These are phyloP conservation scores for Hyaloscypha finlandica DNA, from an alignment of 495 filamentous ascomycete species.

Conservation along the genomic window DNA sequence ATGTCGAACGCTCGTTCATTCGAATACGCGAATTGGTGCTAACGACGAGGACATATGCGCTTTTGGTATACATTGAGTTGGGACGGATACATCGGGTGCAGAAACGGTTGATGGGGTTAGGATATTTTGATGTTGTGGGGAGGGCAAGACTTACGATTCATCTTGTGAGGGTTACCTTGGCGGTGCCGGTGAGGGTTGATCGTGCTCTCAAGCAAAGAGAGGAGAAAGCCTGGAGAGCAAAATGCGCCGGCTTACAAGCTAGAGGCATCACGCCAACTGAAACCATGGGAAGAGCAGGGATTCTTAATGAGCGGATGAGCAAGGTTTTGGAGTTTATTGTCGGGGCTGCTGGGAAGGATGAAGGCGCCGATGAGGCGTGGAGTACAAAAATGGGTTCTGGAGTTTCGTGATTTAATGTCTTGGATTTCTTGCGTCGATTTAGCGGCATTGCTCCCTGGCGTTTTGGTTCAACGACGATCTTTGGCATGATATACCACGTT, in stretches of 20 bases:
- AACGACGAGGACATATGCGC: slow-evolving; percentile 43
- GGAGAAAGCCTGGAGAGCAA: slow-evolving; percentile 43
- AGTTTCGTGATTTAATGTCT: neutral
- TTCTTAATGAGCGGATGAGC: slow-evolving; percentile 40
- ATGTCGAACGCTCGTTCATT: slow-evolving; percentile 40
- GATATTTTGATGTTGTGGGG: slow-evolving; percentile 44
- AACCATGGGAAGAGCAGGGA: slow-evolving; percentile 33
- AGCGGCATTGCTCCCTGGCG: slow-evolving; percentile 2
- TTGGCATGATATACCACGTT: neutral
- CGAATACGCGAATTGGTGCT: slow-evolving; percentile 41
- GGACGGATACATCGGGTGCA: slow-evolving; percentile 44
- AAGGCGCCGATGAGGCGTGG: slow-evolving; percentile 38
- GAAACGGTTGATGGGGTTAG: slow-evolving; percentile 39
- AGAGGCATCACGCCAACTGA: slow-evolving; percentile 28
- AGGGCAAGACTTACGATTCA: slow-evolving; percentile 41
- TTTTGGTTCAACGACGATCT: neutral
- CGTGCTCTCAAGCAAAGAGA: slow-evolving; percentile 41
- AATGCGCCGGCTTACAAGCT: slow-evolving; percentile 40
- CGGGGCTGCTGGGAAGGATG: slow-evolving; percentile 36
- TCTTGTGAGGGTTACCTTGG: slow-evolving; percentile 43
- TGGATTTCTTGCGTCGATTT: neutral
- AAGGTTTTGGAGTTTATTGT: slow-evolving; percentile 46
- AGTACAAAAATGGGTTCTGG: slow-evolving; percentile 25
- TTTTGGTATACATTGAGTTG: slow-evolving; percentile 44
- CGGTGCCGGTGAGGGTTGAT: slow-evolving; percentile 46